Evolutionary conservation across 345 rosid species (phyloP), one percentile per base, ranked within the genome.

Genomic region (Eucalyptus sp.): DNA sequence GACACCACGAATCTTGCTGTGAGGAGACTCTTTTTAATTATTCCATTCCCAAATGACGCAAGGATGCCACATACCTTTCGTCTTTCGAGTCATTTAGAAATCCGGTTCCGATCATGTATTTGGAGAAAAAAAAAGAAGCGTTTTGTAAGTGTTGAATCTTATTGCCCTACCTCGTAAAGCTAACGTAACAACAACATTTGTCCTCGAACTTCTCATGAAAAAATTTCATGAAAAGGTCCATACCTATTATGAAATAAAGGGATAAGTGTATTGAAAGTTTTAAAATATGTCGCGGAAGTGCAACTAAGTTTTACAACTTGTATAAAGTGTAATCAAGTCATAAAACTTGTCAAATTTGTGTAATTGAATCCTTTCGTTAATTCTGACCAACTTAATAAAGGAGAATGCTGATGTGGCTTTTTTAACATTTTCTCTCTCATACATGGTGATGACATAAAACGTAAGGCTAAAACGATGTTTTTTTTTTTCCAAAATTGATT

Each of bases 391-490:
- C 29, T 56, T 56, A 24, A 56, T 56, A 56, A 22, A 9, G 12
- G 3, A 56, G 25, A 56, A 56, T 56, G 62, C 0, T 56, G 27
- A 56, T 0, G 29, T 56, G 62, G 29, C 3, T 4, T 10, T 56
- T 24, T 4, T 2, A 4, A 22, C 8, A 56, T 56, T 56, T 24
- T 56, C 29, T 56, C 62, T 56, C 62, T 56, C 62, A 4, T 56
- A 24, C 1, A 24, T 24, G 62, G 0, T 56, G 62, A 56, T 56
- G 62, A 24, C 62, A 24, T 56, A 18, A 56, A 56, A 56, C 62
- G 24, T 56, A 56, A 56, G 62, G 3, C 1, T 8, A 22, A 24
- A 24, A 24, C 0, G 1, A 56, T 24, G 0, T 24, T 0, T 7
- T 13, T 52, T 54, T 56, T 24, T 56, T 20, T 24, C 29, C 62